Percentiles rank a stretch among this genome's conserved stretches.
Evolutionary conservation across 1,284 basidiomycete species (phyloP).

Genomic region (Heterobasidion parviporum): DNA sequence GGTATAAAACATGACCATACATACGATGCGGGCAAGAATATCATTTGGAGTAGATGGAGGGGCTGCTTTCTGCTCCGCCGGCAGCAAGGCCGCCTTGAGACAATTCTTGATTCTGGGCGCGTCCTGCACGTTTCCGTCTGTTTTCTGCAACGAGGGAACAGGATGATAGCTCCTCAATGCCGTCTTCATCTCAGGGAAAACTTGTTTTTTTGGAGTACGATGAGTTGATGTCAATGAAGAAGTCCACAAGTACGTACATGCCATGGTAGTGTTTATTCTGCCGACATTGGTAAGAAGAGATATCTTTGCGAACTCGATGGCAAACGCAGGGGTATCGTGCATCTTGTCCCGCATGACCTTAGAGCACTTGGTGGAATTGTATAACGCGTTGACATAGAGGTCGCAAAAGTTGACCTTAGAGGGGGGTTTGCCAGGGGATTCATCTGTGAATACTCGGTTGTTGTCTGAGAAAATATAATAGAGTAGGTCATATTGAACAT

Average conservation of each 20-base stretch:
- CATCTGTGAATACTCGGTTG: conserved; percentile 65
- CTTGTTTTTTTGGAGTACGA: conserved; percentile 15
- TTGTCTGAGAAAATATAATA: conserved; percentile 69
- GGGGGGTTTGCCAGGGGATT: conserved; percentile 33
- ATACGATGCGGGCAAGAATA: conserved; percentile 48
- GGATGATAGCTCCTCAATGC: conserved; percentile 65
- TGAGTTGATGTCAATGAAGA: conserved; percentile 8
- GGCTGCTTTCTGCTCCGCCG: conserved; percentile 58
- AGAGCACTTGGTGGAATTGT: conserved; percentile 77
- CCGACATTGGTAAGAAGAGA: conserved; percentile 86
- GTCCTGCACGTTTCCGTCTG: conserved; percentile 59
- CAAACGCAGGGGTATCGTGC: conserved; percentile 71
- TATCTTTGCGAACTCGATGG: conserved; percentile 76
- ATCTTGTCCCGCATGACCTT: conserved; percentile 85
- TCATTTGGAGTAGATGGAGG: conserved; percentile 67
- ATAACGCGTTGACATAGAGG: conserved; percentile 75
- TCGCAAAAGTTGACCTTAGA: conserved; percentile 71
- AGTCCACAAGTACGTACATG: conserved; percentile 48
- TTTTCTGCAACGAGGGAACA: conserved; percentile 58
- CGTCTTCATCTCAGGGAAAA: conserved; percentile 65
- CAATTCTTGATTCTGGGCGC: conserved; percentile 68
- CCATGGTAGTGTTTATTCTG: conserved; percentile 92
- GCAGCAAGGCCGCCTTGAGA: conserved; percentile 68
- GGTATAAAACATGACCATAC: conserved; percentile 2
- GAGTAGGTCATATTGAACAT: conserved; percentile 83